Conservation (phyloP, 805 yeast species). For the Clavispora asparagi region DNA sequence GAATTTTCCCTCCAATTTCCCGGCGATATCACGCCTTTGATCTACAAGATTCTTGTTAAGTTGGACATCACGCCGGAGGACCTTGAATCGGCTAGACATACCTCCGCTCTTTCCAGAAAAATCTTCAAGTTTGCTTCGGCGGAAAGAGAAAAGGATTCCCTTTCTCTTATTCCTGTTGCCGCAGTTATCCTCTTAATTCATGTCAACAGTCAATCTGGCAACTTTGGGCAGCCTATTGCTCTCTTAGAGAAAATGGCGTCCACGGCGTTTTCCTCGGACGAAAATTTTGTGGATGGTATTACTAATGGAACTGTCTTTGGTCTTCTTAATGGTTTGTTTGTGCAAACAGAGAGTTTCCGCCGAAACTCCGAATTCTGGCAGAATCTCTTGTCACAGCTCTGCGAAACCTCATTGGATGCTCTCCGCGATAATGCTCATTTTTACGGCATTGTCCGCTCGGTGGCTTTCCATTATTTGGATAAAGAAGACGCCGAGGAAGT, state of each 20-base stretch:
- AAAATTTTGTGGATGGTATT: too few relatives aligned
- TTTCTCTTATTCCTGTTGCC: conserved; percentile 16
- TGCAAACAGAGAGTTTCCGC: too few relatives aligned
- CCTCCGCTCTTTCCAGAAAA: conserved; percentile 16
- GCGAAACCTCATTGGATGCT: background rate
- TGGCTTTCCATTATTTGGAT: conserved; percentile 27
- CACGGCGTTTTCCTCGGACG: too few relatives aligned
- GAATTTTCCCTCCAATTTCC: conserved; percentile 18
- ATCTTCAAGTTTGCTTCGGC: conserved; percentile 11
- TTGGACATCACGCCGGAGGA: conserved; percentile 25
- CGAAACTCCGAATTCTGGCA: too few relatives aligned
- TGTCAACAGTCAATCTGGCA: conserved; percentile 15
- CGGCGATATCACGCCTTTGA: conserved; percentile 28
- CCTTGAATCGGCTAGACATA: conserved; percentile 13
- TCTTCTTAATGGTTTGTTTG: too few relatives aligned
- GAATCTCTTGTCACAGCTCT: too few relatives aligned
- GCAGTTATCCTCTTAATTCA: conserved; percentile 27
- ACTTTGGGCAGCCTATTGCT: conserved; percentile 21
- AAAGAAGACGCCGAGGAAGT: conserved; percentile 12
- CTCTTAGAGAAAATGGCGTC: conserved; percentile 12
- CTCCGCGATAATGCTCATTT: conserved; percentile 2
- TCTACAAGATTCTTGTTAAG: conserved; percentile 25
- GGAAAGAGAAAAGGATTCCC: conserved; percentile 11
- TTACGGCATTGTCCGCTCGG: conserved; percentile 23
- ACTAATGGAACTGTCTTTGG: too few relatives aligned